phyloP scores from a whole-genome alignment of 306 rosid genomes.

The Vigna mungo region DNA sequence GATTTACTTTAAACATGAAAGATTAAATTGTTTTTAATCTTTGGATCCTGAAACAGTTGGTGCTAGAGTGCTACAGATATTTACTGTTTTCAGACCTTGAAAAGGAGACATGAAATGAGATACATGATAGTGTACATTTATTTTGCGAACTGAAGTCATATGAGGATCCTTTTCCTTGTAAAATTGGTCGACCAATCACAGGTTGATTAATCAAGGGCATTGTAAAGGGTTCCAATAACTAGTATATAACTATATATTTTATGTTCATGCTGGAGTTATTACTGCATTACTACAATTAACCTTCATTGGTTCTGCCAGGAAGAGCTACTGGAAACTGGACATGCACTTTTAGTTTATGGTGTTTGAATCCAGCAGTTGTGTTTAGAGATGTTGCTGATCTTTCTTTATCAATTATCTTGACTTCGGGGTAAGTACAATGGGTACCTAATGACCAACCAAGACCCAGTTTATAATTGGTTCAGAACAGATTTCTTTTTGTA shows the following conservation, averaged over 20 bases:
- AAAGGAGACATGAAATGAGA: slow-evolving; percentile 18
- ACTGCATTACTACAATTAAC: slow-evolving; percentile 27
- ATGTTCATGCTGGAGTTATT: slow-evolving; percentile 22
- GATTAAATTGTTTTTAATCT: slow-evolving; percentile 16
- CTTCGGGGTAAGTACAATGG: slow-evolving; percentile 76
- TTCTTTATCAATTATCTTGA: slow-evolving; percentile 86
- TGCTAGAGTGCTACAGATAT: slow-evolving; percentile 3
- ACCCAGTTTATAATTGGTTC: slow-evolving; percentile 27
- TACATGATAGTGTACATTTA: slow-evolving; percentile 27
- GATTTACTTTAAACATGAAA: slow-evolving; percentile 17
- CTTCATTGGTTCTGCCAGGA: slow-evolving; percentile 61
- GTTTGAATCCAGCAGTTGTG: slow-evolving; percentile 96
- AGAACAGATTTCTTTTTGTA: neutral
- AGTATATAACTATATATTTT: slow-evolving; percentile 12
- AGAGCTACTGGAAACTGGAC: slow-evolving; percentile 74
- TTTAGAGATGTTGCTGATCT: slow-evolving; percentile 87
- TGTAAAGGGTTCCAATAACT: slow-evolving; percentile 22
- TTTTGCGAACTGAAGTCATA: slow-evolving; percentile 6
- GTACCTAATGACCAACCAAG: slow-evolving; percentile 33
- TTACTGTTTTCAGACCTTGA: neutral
- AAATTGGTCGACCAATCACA: slow-evolving; percentile 7
- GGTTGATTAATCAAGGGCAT: slow-evolving; percentile 30
- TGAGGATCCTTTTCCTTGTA: slow-evolving; percentile 11
- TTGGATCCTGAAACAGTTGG: slow-evolving; percentile 13
- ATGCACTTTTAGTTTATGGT: slow-evolving; percentile 89